These are phyloP conservation scores for Citrus trifoliata DNA, from an alignment of 345 rosid species.

Conservation along the genomic window DNA sequence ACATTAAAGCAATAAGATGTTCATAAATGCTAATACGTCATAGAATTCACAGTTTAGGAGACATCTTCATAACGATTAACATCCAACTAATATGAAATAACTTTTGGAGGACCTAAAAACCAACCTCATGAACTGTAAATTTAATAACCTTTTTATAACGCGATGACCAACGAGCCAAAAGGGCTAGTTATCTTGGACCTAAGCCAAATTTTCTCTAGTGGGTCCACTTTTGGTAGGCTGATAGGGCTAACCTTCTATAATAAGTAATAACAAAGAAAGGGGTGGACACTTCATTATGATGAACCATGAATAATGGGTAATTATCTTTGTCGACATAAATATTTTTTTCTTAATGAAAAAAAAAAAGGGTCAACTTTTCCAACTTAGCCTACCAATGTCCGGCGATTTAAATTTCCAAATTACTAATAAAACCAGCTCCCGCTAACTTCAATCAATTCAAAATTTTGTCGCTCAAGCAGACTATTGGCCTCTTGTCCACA, in stretches of 20 bases:
- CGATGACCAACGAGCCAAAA: no score
- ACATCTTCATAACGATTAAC: not conserved
- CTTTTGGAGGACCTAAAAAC: not conserved
- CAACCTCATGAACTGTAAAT: not conserved
- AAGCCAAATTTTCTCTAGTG: no score
- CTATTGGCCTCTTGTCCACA: not conserved
- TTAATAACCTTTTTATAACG: no score
- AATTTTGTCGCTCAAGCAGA: not conserved
- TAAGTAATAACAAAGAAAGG: not conserved
- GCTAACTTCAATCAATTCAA: constrained; percentile 21
- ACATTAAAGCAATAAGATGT: no score
- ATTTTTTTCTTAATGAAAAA: no score
- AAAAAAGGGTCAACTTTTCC: not conserved
- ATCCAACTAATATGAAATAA: not conserved
- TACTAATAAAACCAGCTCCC: constrained; percentile 13
- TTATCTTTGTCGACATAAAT: not conserved
- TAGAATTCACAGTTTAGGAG: not conserved
- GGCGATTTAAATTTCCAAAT: not conserved
- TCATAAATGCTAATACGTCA: no score
- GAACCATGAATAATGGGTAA: not conserved
- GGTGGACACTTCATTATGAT: not conserved
- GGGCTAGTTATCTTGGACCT: no score
- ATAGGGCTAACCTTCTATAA: not conserved
- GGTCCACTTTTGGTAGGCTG: no score
- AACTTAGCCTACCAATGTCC: not conserved